Evolutionary conservation across 2,329 filamentous ascomycete species (phyloP), one percentile per base, ranked within the genome.

Genomic region (Claviceps lovelessii): DNA sequence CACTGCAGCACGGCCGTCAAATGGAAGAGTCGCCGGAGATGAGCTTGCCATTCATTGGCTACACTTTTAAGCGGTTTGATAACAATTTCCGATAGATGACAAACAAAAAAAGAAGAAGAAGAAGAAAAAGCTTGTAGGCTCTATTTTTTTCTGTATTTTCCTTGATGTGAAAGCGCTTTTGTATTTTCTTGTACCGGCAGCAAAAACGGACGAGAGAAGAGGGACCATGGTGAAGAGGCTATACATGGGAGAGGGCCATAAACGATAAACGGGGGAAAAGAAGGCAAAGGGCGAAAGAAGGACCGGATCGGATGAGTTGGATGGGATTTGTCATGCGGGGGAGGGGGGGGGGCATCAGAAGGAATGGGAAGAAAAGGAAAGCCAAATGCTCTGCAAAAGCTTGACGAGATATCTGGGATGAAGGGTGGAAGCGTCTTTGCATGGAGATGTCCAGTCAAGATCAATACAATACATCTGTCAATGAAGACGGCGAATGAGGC

Each of bases 51-150:
- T 98, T 73, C 58, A 72, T 73, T 55, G 71, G 71, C 45, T 73
- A 73, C 62, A 73, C 93, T 9, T 98, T 96, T 77, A 98, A 97
- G 81, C 88, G 93, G 58, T 98, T 98, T 63, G 81, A 85, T 70
- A 83, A 82, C 72, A 83, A 83, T 74, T 83, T 81, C 69, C 76
- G 80, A 63, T 83, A 63, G 63, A 49, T 42, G 52, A 17, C 23
- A n/a, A 1, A n/a, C n/a, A n/a, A n/a, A n/a, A n/a, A n/a, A n/a
- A n/a, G n/a, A n/a, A 29, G 5, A 35, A 35, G 23, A 23, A 23
- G 23, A 23, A 23, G 23, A 35, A 35, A 37, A 37, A 37, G 35
- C 10, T 37, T 37, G 11, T 11, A 10, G 35, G 45, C 13, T 31
- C 15, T 23, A 23, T 28, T 9, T 47, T 28, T 9, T 15, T n/a